A percentile compares a stretch with the other conserved stretches of the same genome.
Conservation (phyloP, 2,329 filamentous ascomycete genomes). For the Cylindrodendrum hubeiense region DNA sequence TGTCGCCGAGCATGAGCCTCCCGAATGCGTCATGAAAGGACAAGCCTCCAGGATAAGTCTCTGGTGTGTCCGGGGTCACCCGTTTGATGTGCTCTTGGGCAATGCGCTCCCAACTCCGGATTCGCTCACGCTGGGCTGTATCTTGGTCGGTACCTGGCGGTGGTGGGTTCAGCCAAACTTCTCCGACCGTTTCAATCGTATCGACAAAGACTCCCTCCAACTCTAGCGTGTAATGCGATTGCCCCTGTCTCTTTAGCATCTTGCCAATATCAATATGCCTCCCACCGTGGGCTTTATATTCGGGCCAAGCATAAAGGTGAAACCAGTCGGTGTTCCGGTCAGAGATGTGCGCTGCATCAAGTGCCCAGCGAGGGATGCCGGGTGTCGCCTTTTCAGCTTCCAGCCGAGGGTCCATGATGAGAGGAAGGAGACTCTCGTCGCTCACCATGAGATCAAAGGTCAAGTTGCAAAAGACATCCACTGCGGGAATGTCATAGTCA, state of each 20-base stretch:
- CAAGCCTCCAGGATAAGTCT: constrained; percentile 4
- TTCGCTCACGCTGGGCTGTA: background rate
- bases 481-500: constrained; percentile 14
- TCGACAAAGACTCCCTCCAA: constrained; percentile 16
- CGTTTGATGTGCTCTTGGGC: constrained; percentile 10
- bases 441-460: constrained; percentile 25
- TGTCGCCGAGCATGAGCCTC: constrained; percentile 18
- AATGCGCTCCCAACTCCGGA: constrained; percentile 8
- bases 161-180: background rate
- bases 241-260: background rate
- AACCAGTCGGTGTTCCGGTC: constrained; percentile 20
- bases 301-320: constrained; percentile 14
- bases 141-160: background rate
- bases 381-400: constrained; percentile 24
- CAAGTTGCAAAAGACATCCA: constrained; percentile 22
- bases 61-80: background rate
- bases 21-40: constrained; percentile 22
- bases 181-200: constrained; percentile 16
- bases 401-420: constrained; percentile 24
- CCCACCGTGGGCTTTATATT: constrained; percentile 19
- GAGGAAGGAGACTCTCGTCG: constrained; percentile 17
- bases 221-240: background rate
- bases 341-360: constrained; percentile 13
- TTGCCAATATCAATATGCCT: constrained; percentile 1
- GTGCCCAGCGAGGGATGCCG: constrained; percentile 26